Evolutionary conservation across 2,329 filamentous ascomycete species (phyloP).

Genomic region (Lachnellula arida): DNA sequence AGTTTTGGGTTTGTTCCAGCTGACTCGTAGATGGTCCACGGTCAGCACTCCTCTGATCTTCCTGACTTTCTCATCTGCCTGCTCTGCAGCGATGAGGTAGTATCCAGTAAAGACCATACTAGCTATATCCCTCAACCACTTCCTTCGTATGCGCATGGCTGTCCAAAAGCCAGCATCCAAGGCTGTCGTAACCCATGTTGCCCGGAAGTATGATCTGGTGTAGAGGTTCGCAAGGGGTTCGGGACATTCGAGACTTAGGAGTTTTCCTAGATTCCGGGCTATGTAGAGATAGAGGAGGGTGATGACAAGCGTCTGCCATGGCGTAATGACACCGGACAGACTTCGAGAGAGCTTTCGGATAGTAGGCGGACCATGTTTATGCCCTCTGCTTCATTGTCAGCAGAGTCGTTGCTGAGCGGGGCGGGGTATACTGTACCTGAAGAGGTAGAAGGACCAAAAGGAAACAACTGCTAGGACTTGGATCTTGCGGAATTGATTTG

Average conservation of each 20-base stretch:
- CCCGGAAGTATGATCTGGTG: conserved; percentile 85
- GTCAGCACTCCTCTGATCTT: conserved; percentile 84
- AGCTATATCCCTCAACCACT: conserved; percentile 76
- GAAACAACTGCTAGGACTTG: conserved; percentile 88
- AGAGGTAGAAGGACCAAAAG: conserved; percentile 85
- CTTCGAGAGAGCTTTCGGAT: conserved; percentile 66
- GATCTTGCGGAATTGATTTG: conserved; percentile 83
- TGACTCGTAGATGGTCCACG: conserved; percentile 83
- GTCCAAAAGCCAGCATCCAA: conserved; percentile 98
- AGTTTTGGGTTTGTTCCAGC: conserved; percentile 92
- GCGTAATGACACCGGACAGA: conserved; percentile 67
- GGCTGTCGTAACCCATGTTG: conserved; percentile 93
- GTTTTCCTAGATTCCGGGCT: conserved; percentile 86
- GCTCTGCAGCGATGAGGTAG: conserved; percentile 88
- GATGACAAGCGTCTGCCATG: conserved; percentile 84
- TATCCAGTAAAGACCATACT: conserved; percentile 83
- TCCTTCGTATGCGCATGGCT: conserved; percentile 82
- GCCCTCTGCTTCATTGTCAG: conserved; percentile 52
- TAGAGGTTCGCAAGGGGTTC: conserved; percentile 95
- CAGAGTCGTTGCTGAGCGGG: not conserved
- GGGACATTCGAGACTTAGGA: conserved; percentile 84
- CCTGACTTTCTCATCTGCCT: conserved; percentile 93
- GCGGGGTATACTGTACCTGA: conserved; percentile 49
- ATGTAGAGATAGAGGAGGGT: conserved; percentile 91
- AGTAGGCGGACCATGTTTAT: conserved; percentile 81